Evolutionary conservation across 2,329 filamentous ascomycete genomes (phyloP), one percentile per base, ranked within the genome.

Genomic region (Aspergillus arachidicola): DNA sequence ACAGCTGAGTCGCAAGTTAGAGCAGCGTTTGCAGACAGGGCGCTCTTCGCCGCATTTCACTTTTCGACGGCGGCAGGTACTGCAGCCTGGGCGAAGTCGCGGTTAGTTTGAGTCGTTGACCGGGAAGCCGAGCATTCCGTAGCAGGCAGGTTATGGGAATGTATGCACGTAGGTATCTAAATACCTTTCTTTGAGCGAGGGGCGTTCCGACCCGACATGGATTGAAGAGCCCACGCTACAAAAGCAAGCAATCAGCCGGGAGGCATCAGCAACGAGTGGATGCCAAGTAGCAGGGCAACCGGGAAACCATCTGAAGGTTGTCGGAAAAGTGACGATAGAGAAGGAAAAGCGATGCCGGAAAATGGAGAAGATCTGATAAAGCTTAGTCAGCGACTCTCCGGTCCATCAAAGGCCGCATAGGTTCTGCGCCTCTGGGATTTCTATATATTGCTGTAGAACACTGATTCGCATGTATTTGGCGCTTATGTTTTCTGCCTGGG

Each of bases 101-200:
- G 12, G 21, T 45, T 32, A 58, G 26, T 46, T 7, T 26, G 16
- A 21, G 10, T 16, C 21, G 21, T 32, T 16, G 0, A 23, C 2
- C 28, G 45, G 5, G 21, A 51, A 57, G 28, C 53, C 54, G 56
- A 48, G 48, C 41, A 56, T 62, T 58, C 65, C 63, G 63, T 59
- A 59, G 55, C 53, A 51, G 53, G 59, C 16, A 26, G 23, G 23
- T 26, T 45, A 11, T 6, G 21, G 45, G 45, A 60, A 57, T 45
- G 26, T 23, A 53, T 36, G 48, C 38, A 48, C 32, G 6, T 23
- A n/a, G 5, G 21, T 16, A 38, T n/a, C 28, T 16, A 51, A 66
- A 32, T 68, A 79, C 76, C 76, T 68, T 73, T 78, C 68, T 77
- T 79, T 26, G 76, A 79, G 68, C 76, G 74, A 69, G 76, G 75